phyloP scores from a whole-genome alignment of 163 green algal species.

The Chloroidium sp. region DNA sequence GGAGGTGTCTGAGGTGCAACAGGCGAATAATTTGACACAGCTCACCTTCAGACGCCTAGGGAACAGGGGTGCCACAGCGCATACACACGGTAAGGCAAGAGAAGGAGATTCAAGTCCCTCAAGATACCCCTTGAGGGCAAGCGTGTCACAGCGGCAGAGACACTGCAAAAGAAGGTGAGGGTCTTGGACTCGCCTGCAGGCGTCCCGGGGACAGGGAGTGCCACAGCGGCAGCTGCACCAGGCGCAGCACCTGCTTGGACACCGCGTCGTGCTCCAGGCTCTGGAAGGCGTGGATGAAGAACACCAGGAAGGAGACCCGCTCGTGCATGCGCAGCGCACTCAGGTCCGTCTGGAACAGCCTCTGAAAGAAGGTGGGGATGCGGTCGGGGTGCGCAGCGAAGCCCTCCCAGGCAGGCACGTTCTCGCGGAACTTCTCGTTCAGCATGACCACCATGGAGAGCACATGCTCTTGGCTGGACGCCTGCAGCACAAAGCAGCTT shows the following conservation, averaged over 20 bases:
- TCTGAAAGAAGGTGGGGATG: slow-evolving; percentile 36
- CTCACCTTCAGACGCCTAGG: no score
- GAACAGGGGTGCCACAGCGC: no score
- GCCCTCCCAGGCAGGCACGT: slow-evolving; percentile 70
- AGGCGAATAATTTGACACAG: no score
- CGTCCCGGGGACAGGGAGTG: slow-evolving; percentile 64
- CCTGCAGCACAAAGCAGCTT: background rate
- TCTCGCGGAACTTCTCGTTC: slow-evolving; percentile 92
- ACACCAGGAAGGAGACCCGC: slow-evolving; percentile 68
- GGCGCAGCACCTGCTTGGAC: slow-evolving; percentile 57
- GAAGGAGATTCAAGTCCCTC: no score
- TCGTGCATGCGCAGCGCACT: slow-evolving; percentile 45
- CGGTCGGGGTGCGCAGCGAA: slow-evolving; percentile 44
- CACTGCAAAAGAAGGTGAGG: no score
- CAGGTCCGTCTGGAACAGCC: slow-evolving; percentile 1
- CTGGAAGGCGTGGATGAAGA: slow-evolving; percentile 83
- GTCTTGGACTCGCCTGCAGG: slow-evolving; percentile 30
- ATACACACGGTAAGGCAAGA: no score
- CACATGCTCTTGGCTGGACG: slow-evolving; percentile 31
- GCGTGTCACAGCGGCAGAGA: no score
- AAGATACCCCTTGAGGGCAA: no score
- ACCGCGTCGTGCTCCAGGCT: slow-evolving; percentile 85
- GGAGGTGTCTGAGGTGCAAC: no score
- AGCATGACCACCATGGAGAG: slow-evolving; percentile 68
- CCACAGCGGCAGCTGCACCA: slow-evolving; percentile 90